A percentile compares a stretch with the other conserved stretches of the same genome.
Conservation (phyloP, 108 stramenopile genomes). For the Chaetoceros muelleri region DNA sequence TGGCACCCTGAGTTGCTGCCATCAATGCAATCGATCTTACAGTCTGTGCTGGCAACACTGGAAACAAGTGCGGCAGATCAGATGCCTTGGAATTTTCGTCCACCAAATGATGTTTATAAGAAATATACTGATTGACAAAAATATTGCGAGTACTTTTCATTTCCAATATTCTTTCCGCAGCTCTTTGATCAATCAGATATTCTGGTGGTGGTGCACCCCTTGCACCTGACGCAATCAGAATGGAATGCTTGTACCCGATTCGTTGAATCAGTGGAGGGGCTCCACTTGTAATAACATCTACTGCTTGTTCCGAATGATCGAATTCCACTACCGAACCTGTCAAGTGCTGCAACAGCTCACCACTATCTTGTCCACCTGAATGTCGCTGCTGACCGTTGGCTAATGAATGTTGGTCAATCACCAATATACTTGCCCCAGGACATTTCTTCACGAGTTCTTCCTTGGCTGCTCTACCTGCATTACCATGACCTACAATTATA, state of each 20-base stretch:
- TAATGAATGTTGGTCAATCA: constrained; percentile 42
- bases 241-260: constrained; percentile 52
- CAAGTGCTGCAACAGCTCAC: constrained; percentile 18
- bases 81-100: neutral
- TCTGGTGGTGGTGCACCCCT: constrained; percentile 69
- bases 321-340: constrained; percentile 6
- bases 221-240: constrained; percentile 69
- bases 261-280: neutral
- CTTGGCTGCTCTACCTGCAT: constrained; percentile 38
- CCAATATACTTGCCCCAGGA: constrained; percentile 34
- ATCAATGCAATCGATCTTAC: constrained; percentile 26
- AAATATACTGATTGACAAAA: neutral
- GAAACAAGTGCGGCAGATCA: neutral
- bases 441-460: constrained; percentile 23
- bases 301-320: constrained; percentile 20
- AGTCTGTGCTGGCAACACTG: constrained; percentile 22
- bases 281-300: constrained; percentile 10
- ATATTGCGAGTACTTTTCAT: constrained; percentile 29
- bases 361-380: constrained; percentile 4
- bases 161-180: constrained; percentile 45
- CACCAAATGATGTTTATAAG: neutral
- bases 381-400: neutral
- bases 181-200: constrained; percentile 37
- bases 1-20: constrained; percentile 43
- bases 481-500: constrained; percentile 46